Evolutionary conservation across 495 filamentous ascomycete genomes (phyloP), one percentile per base, ranked within the genome.

Genomic region (Penicillium lividum): DNA sequence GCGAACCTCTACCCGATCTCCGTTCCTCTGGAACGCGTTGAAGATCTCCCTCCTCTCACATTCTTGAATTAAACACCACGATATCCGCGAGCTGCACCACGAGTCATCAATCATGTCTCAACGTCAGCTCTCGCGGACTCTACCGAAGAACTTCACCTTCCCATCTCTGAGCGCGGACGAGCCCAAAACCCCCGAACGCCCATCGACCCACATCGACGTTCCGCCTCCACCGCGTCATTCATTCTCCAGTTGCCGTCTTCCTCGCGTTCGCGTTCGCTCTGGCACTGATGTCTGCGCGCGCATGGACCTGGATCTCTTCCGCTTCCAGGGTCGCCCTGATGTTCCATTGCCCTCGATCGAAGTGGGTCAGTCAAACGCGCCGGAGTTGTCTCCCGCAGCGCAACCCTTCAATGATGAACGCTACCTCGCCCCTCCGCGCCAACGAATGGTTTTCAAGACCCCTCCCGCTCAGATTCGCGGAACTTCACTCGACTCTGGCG

Each of bases 71-170:
- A 1, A 42, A 51, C 55, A 54, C 56, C 57, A 60, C 62, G 59
- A 50, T 34, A 47, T 49, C 53, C 47, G 51, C 40, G 44, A 58
- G 57, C 51, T 42, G 16, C 34, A 49, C 33, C 49, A 58, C 54
- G 43, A 61, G 50, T 45, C 53, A 58, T 54, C 51, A 13, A 48
- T 44, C 64, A 83, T 83, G 81, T 70, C 77, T 57, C 70, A 70
- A 63, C 70, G 71, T 65, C 79, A 77, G 56, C 74, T 86, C 29
- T 88, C 84, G 61, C 85, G 84, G 56, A 86, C 84, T 13, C 79
- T 89, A 33, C 86, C 86, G 25, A 80, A 85, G 51, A 85, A 83
- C 71, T 88, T 88, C 69, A 82, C 77, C 27, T 87, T 86, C 61
- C 78, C 85, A 69, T 84, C 82, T 51, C 67, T 73, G 25, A 75